phyloP scores from a whole-genome alignment of 2,329 filamentous ascomycete genomes.

The Rhinocladiella mackenziei region DNA sequence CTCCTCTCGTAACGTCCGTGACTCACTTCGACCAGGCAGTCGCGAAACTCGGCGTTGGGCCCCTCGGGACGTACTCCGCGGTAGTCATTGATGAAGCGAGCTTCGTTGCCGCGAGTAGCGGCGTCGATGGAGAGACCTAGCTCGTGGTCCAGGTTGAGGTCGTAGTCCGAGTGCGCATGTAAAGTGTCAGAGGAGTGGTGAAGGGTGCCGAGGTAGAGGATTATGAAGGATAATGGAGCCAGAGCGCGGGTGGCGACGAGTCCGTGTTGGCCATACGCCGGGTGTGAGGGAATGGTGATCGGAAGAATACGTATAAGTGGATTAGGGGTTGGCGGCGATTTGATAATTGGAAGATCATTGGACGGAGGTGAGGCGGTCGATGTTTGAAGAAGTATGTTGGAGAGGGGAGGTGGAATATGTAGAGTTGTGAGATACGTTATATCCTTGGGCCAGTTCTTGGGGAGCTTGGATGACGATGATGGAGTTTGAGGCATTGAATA shows the following conservation, averaged over 20 bases:
- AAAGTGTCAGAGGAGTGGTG: slow-evolving; percentile 43
- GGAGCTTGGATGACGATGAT: slow-evolving; percentile 2
- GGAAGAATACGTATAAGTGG: slow-evolving; percentile 41
- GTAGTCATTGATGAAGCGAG: slow-evolving; percentile 53
- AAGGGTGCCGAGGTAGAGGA: slow-evolving; percentile 49
- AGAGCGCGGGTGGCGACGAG: slow-evolving; percentile 46
- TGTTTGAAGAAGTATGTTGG: slow-evolving; percentile 1
- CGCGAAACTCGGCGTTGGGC: slow-evolving; percentile 42
- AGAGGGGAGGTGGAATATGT: slow-evolving; percentile 23
- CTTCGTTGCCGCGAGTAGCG: slow-evolving; percentile 48
- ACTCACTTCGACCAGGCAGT: slow-evolving; percentile 38
- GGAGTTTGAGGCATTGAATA: background rate
- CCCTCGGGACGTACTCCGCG: slow-evolving; percentile 40
- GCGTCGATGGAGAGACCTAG: slow-evolving; percentile 49
- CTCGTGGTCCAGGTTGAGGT: slow-evolving; percentile 50
- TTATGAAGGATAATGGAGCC: slow-evolving; percentile 44
- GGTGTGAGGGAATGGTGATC: slow-evolving; percentile 43
- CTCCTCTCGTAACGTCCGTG: slow-evolving; percentile 43
- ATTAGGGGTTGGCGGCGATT: slow-evolving; percentile 3
- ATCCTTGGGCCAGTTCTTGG: slow-evolving; percentile 25
- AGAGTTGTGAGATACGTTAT: slow-evolving; percentile 26
- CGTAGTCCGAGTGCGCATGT: slow-evolving; percentile 43
- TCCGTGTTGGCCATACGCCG: slow-evolving; percentile 46
- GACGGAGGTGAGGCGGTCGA: background rate
- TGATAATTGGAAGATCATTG: slow-evolving; percentile 11